Percentiles rank a stretch among this genome's conserved stretches.
Conservation (phyloP, 495 filamentous ascomycete species). For the Daldinia decipiens region DNA sequence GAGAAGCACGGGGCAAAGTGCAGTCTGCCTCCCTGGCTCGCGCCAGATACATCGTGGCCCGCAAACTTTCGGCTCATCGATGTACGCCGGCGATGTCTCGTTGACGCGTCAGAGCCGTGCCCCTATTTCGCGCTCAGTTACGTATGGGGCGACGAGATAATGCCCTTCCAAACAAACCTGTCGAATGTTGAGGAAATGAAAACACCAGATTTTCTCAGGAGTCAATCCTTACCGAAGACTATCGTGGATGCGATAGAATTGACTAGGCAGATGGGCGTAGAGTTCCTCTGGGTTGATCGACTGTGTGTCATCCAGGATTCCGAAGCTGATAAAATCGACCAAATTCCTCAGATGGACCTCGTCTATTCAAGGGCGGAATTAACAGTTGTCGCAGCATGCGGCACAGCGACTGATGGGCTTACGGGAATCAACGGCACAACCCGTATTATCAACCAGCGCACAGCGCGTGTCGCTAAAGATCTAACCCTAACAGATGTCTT, state of each 20-base stretch:
- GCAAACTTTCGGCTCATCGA: neutral
- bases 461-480: conserved; percentile 22
- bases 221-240: conserved; percentile 28
- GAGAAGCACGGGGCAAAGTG: neutral
- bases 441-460: conserved; percentile 1
- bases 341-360: conserved; percentile 48
- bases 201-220: neutral
- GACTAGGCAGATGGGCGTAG: conserved; percentile 40
- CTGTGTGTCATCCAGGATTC: conserved; percentile 52
- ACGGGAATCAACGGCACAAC: conserved; percentile 19
- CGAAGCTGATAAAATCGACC: conserved; percentile 40
- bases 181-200: conserved; percentile 1
- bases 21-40: neutral
- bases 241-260: conserved; percentile 50
- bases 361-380: conserved; percentile 41
- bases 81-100: neutral
- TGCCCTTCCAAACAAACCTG: conserved; percentile 13
- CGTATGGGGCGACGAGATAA: conserved; percentile 37
- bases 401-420: conserved; percentile 17
- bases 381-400: conserved; percentile 47
- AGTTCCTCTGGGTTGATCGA: conserved; percentile 54
- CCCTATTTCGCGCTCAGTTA: conserved; percentile 13
- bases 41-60: neutral
- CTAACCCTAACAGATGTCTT: conserved; percentile 23
- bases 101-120: neutral